Evolutionary conservation across 1,284 basidiomycete species (phyloP).

Genomic region (Anthracocystis setariae): DNA sequence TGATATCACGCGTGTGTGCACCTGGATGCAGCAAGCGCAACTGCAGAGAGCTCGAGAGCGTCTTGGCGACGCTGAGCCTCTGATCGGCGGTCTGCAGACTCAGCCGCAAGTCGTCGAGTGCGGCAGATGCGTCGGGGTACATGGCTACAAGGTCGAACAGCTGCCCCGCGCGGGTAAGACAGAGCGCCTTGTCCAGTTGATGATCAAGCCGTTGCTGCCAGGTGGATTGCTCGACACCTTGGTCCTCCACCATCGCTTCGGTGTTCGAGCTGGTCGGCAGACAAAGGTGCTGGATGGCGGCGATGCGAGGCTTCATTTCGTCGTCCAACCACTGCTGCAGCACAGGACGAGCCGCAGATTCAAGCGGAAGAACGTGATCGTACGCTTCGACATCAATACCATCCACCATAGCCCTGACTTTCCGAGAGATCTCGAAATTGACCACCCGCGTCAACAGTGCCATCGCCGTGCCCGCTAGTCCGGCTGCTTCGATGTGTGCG

Average conservation of each 20-base stretch:
- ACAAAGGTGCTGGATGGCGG: constrained; percentile 26
- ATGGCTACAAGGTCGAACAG: constrained; percentile 96
- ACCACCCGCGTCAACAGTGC: constrained; percentile 32
- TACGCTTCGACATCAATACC: constrained; percentile 20
- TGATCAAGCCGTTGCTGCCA: constrained; percentile 49
- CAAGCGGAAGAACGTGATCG: constrained; percentile 30
- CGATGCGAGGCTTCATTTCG: constrained; percentile 33
- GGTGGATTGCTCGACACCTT: constrained; percentile 1
- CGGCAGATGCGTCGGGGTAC: constrained; percentile 85
- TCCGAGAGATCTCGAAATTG: constrained; percentile 34
- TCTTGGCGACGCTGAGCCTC: constrained; percentile 74
- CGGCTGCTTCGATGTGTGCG: constrained; percentile 17
- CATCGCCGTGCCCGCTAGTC: constrained; percentile 23
- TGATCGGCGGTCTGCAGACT: constrained; percentile 52
- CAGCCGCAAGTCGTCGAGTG: constrained; percentile 87
- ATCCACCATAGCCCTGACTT: constrained; percentile 30
- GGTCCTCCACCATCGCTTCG: constrained; percentile 6
- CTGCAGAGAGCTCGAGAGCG: constrained; percentile 72
- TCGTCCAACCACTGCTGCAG: constrained; percentile 39
- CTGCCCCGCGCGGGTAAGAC: constrained; percentile 68
- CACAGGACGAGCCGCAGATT: constrained; percentile 27
- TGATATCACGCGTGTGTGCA: constrained; percentile 90
- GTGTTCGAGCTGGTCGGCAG: not conserved
- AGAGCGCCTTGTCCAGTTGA: constrained; percentile 50
- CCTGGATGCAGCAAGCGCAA: constrained; percentile 90